These are phyloP conservation scores for Rosa rugosa DNA, from an alignment of 306 rosid species.

Conservation along the genomic window DNA sequence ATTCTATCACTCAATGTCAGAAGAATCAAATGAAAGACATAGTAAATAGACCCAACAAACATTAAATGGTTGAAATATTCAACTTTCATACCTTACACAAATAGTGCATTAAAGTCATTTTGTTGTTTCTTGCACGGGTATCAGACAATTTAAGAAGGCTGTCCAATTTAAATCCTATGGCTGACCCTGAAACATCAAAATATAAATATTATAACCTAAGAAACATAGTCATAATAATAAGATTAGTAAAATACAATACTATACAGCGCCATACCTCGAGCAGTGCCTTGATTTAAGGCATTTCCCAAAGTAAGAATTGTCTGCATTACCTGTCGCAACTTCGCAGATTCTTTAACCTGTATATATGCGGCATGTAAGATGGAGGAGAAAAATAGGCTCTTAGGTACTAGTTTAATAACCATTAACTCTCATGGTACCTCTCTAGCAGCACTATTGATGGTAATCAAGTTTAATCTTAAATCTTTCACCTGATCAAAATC, in stretches of 20 bases:
- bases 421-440: conserved; percentile 57
- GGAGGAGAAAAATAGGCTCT: conserved; percentile 14
- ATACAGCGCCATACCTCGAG: conserved; percentile 61
- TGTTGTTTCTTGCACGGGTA: conserved; percentile 97
- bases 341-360: conserved; percentile 91
- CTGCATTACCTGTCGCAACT: conserved; percentile 97
- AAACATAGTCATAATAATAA: conserved; percentile 8
- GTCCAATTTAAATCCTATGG: conserved; percentile 96
- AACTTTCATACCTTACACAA: conserved; percentile 76
- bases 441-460: conserved; percentile 78
- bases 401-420: conserved; percentile 26
- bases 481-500: conserved; percentile 66
- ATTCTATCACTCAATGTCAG: neutral
- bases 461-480: conserved; percentile 62
- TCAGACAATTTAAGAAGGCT: conserved; percentile 97
- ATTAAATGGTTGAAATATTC: neutral
- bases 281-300: conserved; percentile 97
- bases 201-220: conserved; percentile 17
- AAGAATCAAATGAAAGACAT: neutral
- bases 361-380: conserved; percentile 30
- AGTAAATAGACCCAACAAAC: neutral
- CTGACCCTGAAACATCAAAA: conserved; percentile 72
- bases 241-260: neutral
- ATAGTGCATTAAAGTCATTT: conserved; percentile 99
- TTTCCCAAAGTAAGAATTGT: conserved; percentile 96